Conservation (phyloP, 345 rosid species). For the Eucalyptus brandiana region DNA sequence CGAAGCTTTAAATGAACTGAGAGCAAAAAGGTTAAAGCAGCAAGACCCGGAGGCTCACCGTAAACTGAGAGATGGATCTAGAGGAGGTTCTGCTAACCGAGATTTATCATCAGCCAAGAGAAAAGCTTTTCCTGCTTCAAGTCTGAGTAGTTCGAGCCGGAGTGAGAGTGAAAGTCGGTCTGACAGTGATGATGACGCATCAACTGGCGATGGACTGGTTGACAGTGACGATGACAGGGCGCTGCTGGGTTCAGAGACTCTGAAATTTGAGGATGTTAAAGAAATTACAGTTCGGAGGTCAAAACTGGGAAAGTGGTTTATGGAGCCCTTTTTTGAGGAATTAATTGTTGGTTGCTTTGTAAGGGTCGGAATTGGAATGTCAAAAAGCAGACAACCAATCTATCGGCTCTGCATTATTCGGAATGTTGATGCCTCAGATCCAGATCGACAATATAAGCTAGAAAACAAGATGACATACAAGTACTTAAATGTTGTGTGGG, state of each 20-base stretch:
- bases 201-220: constrained; percentile 68
- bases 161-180: constrained; percentile 83
- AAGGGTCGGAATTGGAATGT: constrained; percentile 89
- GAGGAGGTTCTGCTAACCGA: constrained; percentile 47
- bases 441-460: constrained; percentile 66
- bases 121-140: constrained; percentile 44
- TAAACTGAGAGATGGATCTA: constrained; percentile 66
- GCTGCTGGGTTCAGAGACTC: constrained; percentile 37
- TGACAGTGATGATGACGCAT: constrained; percentile 82
- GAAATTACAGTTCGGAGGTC: constrained; percentile 85
- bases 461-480: constrained; percentile 78
- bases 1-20: constrained; percentile 78
- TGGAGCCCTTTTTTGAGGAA: constrained; percentile 99
- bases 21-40: constrained; percentile 89
- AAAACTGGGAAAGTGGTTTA: constrained; percentile 90
- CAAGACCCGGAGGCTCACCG: constrained; percentile 85
- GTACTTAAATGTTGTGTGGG: constrained; percentile 88
- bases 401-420: constrained; percentile 85
- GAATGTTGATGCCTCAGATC: constrained; percentile 88
- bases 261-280: constrained; percentile 66
- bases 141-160: constrained; percentile 79
- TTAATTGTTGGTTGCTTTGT: constrained; percentile 93
- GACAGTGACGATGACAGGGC: constrained; percentile 92
- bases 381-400: constrained; percentile 52
- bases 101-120: constrained; percentile 61